These are phyloP conservation scores for Mrakia gelida DNA, from an alignment of 768 basidiomycete genomes.

Conservation along the genomic window DNA sequence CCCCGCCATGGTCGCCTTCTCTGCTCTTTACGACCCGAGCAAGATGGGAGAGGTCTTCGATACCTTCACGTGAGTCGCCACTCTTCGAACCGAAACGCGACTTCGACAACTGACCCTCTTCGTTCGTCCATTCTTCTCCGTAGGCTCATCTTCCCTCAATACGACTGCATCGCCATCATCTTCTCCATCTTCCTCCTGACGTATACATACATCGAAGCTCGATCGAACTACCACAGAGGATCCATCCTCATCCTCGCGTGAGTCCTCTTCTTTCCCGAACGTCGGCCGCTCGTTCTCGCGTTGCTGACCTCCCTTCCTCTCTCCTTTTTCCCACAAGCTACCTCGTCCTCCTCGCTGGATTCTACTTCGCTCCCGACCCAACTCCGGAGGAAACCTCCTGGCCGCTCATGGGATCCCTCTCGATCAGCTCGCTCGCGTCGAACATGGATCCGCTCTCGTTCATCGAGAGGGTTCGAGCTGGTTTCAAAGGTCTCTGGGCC, in stretches of 20 bases:
- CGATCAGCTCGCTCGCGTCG: background rate
- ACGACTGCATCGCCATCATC: slow-evolving; percentile 76
- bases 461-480: slow-evolving; percentile 13
- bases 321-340: slow-evolving; percentile 56
- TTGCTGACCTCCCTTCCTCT: slow-evolving; percentile 29
- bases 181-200: slow-evolving; percentile 96
- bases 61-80: slow-evolving; percentile 78
- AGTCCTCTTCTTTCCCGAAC: slow-evolving; percentile 26
- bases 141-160: slow-evolving; percentile 94
- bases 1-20: slow-evolving; percentile 98
- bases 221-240: slow-evolving; percentile 91
- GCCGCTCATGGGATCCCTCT: slow-evolving; percentile 11
- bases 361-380: slow-evolving; percentile 63
- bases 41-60: slow-evolving; percentile 80
- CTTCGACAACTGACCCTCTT: background rate
- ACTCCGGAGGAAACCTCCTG: slow-evolving; percentile 18
- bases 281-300: background rate
- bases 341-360: slow-evolving; percentile 82
- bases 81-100: background rate
- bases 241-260: slow-evolving; percentile 91
- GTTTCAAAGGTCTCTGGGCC: slow-evolving; percentile 1
- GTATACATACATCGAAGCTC: slow-evolving; percentile 91
- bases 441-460: slow-evolving; percentile 15
- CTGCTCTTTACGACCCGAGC: slow-evolving; percentile 84
- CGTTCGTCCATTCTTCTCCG: background rate